A percentile compares a stretch with the other conserved stretches of the same genome.
Evolutionary conservation across 2,329 filamentous ascomycete species (phyloP).

Genomic region (Xylariaceae sp.): DNA sequence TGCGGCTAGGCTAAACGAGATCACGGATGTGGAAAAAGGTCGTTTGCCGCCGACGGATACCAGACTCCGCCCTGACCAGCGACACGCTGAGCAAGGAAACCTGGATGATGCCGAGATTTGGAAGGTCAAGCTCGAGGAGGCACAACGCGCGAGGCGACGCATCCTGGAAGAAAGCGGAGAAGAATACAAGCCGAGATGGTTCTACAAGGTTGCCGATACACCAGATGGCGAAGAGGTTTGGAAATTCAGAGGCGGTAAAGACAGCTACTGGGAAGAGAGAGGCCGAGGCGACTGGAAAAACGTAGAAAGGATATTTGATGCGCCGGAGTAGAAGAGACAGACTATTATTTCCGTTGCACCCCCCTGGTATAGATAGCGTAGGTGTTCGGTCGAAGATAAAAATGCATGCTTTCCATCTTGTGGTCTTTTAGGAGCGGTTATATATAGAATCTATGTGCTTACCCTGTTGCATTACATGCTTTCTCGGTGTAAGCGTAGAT

Average conservation of each 20-base stretch:
- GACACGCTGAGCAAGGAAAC: slow-evolving; percentile 74
- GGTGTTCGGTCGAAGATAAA: neutral
- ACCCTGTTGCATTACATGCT: too few relatives aligned
- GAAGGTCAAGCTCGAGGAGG: slow-evolving; percentile 82
- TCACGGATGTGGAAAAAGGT: slow-evolving; percentile 72
- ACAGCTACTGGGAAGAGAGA: slow-evolving; percentile 91
- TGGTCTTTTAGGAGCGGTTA: too few relatives aligned
- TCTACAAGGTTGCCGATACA: slow-evolving; percentile 62
- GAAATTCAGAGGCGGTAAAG: slow-evolving; percentile 74
- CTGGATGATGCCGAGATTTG: slow-evolving; percentile 78
- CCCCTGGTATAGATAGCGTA: slow-evolving; percentile 1
- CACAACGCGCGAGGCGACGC: slow-evolving; percentile 69
- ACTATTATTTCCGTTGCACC: too few relatives aligned
- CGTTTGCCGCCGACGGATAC: slow-evolving; percentile 78
- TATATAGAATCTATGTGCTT: too few relatives aligned
- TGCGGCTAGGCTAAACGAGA: slow-evolving; percentile 80
- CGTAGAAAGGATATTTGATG: slow-evolving; percentile 31
- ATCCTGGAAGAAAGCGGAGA: slow-evolving; percentile 73
- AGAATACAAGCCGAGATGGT: slow-evolving; percentile 75
- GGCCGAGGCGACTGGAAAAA: slow-evolving; percentile 34
- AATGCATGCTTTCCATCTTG: neutral
- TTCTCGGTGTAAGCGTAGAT: too few relatives aligned
- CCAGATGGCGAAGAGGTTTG: slow-evolving; percentile 64
- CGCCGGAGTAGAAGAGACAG: slow-evolving; percentile 10
- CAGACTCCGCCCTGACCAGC: slow-evolving; percentile 80